phyloP scores from a whole-genome alignment of 371 early-diverging fungal genomes.

The Mortierella sp. region DNA sequence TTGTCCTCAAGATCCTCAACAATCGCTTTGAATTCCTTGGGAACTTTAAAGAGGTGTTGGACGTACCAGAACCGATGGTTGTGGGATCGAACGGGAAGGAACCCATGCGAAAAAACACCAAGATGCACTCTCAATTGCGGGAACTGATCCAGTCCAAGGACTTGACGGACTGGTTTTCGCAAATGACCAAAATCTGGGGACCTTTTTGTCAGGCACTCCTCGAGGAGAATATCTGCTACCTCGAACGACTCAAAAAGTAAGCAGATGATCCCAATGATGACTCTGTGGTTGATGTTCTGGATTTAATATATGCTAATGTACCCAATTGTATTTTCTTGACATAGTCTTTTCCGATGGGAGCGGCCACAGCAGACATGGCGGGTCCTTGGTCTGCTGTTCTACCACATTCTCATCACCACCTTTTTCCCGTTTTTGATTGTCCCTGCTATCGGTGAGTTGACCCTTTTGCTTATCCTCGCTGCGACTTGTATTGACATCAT shows the following conservation, averaged over 20 bases:
- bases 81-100: slow-evolving; percentile 14
- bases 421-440: slow-evolving; percentile 42
- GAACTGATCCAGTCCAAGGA: slow-evolving; percentile 53
- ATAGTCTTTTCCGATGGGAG: slow-evolving; percentile 52
- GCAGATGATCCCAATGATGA: neutral
- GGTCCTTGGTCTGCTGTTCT: slow-evolving; percentile 23
- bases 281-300: neutral
- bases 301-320: neutral
- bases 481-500: no score
- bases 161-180: slow-evolving; percentile 52
- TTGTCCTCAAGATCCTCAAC: slow-evolving; percentile 44
- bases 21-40: slow-evolving; percentile 47
- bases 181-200: slow-evolving; percentile 54
- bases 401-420: slow-evolving; percentile 29
- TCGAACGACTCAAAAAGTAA: slow-evolving; percentile 53
- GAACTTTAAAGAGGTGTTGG: slow-evolving; percentile 22
- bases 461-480: neutral
- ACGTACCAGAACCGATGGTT: slow-evolving; percentile 25
- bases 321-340: neutral
- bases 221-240: slow-evolving; percentile 46
- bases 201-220: slow-evolving; percentile 46
- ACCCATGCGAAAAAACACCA: slow-evolving; percentile 11
- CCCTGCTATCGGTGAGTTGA: slow-evolving; percentile 39
- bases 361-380: slow-evolving; percentile 52
- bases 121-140: slow-evolving; percentile 44